Evolutionary conservation across 2,329 filamentous ascomycete genomes (phyloP).

Genomic region (Cladosporium sp.): DNA sequence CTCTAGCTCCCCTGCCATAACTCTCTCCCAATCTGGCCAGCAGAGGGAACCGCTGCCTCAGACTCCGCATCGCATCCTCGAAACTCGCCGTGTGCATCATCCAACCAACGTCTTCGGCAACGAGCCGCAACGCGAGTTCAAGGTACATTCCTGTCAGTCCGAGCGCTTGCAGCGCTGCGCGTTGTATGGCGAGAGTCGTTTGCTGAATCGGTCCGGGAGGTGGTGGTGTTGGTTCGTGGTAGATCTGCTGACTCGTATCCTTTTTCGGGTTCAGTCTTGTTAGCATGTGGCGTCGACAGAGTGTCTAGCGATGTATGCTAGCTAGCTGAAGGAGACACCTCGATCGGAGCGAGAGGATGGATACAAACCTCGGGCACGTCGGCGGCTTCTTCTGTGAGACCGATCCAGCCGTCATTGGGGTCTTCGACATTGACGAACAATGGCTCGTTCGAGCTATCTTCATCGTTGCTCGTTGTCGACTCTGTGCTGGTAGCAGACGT

Average conservation of each 20-base stretch:
- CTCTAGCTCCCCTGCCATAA: not conserved
- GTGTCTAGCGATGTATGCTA: no score
- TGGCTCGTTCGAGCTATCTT: not conserved
- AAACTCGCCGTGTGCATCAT: not conserved
- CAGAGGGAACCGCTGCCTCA: not conserved
- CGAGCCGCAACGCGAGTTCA: not conserved
- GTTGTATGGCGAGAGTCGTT: not conserved
- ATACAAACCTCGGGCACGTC: not conserved
- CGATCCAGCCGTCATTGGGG: not conserved
- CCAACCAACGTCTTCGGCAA: conserved; percentile 1
- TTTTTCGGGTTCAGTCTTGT: not conserved
- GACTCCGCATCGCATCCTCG: not conserved
- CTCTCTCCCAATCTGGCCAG: not conserved
- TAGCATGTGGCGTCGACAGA: not conserved
- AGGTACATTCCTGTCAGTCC: conserved; percentile 2
- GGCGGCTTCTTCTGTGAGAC: not conserved
- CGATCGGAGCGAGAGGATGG: not conserved
- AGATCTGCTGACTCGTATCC: not conserved
- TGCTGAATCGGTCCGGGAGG: conserved; percentile 1
- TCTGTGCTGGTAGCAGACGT: not conserved
- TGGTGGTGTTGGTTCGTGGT: not conserved
- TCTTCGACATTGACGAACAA: not conserved
- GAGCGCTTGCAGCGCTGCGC: not conserved
- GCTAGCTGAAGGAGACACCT: not conserved
- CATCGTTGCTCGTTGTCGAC: not conserved